A percentile compares a stretch with the other conserved stretches of the same genome.
phyloP scores from a whole-genome alignment of 768 basidiomycete genomes.

The Russula sp. region DNA sequence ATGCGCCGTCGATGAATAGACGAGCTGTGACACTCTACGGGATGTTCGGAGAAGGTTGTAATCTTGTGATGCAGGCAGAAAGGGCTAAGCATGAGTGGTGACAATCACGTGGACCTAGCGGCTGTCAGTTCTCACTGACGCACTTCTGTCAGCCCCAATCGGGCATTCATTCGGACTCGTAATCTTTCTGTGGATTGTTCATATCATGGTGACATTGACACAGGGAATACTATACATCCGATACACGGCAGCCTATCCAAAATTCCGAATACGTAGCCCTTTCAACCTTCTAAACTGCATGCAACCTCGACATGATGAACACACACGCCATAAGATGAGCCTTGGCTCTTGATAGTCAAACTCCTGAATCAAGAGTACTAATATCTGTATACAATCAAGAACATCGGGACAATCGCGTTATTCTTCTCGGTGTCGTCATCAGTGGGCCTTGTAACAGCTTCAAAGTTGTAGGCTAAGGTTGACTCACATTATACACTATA shows the following conservation, averaged over 20 bases:
- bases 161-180: no score
- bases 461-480: background rate
- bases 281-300: no score
- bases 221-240: no score
- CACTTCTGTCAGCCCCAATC: no score
- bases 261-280: no score
- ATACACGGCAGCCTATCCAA: no score
- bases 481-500: slow-evolving; percentile 22
- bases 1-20: slow-evolving; percentile 19
- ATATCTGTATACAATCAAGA: slow-evolving; percentile 20
- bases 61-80: slow-evolving; percentile 4
- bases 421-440: slow-evolving; percentile 15
- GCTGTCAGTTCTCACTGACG: no score
- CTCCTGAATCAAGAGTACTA: no score
- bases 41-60: slow-evolving; percentile 16
- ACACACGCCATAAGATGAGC: background rate
- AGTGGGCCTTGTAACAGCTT: background rate
- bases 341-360: background rate
- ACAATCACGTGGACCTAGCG: no score
- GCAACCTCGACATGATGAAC: background rate
- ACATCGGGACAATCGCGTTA: slow-evolving; percentile 24
- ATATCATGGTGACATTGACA: no score
- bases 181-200: no score
- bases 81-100: no score
- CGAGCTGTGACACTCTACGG: slow-evolving; percentile 1